Conservation (phyloP, 176 grass and related monocot genomes). For the Bothriochloa decipiens region DNA sequence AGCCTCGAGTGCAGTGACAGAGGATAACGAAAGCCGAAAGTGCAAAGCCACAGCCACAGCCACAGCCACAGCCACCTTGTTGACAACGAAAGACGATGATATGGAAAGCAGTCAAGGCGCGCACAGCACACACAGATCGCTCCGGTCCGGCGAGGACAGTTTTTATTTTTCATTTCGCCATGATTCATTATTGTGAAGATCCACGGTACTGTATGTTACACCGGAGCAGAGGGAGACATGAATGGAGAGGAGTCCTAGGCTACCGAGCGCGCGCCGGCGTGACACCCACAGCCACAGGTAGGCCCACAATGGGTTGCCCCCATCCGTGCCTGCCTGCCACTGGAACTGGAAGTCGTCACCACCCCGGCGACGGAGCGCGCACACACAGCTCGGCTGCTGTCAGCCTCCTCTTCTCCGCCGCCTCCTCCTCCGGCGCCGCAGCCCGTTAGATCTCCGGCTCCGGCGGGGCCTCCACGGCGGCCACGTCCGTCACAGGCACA, state of each 20-base stretch:
- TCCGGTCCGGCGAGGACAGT: background rate
- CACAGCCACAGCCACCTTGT: no score
- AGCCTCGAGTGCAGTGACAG: background rate
- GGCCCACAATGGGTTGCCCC: constrained; percentile 1
- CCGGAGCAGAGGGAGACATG: constrained; percentile 30
- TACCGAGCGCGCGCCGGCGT: constrained; percentile 8
- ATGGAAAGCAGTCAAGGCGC: background rate
- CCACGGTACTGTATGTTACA: constrained; percentile 43
- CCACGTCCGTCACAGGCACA: background rate
- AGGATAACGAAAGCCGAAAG: background rate
- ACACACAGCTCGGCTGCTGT: background rate
- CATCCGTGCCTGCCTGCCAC: constrained; percentile 1
- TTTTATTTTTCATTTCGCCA: background rate
- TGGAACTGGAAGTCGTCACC: no score
- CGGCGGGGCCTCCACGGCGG: constrained; percentile 42
- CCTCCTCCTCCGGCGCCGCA: background rate
- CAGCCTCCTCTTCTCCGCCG: background rate
- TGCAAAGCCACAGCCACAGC: background rate
- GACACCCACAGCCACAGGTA: constrained; percentile 20
- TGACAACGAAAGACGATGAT: background rate
- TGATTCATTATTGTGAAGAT: constrained; percentile 55
- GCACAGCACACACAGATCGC: background rate
- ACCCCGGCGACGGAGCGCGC: no score
- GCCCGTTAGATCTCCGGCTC: constrained; percentile 50
- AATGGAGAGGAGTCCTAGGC: constrained; percentile 39